Conservation (phyloP, 352 stramenopile species). For the Globisporangium takayamanum region DNA sequence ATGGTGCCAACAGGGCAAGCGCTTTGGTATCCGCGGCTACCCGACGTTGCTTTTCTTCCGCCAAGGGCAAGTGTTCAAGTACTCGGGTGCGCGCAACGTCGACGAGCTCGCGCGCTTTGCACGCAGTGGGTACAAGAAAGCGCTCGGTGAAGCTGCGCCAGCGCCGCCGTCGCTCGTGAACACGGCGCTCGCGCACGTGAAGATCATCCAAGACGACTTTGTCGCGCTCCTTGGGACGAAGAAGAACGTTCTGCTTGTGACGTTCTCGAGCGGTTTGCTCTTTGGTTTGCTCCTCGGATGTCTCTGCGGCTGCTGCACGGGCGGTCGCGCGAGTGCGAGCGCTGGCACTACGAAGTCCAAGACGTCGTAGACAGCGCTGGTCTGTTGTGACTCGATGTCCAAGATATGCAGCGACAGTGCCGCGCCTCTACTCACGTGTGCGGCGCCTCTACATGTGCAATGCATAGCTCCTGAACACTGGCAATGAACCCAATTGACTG, state of each 20-base stretch:
- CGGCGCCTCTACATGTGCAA: too few relatives aligned
- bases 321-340: conserved; percentile 23
- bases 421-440: too few relatives aligned
- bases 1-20: conserved; percentile 33
- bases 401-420: background rate
- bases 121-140: conserved; percentile 49
- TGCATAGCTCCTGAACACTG: too few relatives aligned
- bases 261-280: conserved; percentile 58
- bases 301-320: conserved; percentile 66
- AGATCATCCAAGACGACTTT: conserved; percentile 60
- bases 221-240: conserved; percentile 61
- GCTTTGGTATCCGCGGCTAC: conserved; percentile 80
- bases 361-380: conserved; percentile 31
- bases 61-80: conserved; percentile 79
- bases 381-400: conserved; percentile 25
- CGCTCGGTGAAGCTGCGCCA: conserved; percentile 29
- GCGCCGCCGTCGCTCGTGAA: conserved; percentile 29
- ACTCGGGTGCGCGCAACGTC: conserved; percentile 43
- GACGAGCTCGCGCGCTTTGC: conserved; percentile 59
- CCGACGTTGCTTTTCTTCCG: conserved; percentile 75
- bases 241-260: conserved; percentile 78
- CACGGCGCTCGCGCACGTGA: conserved; percentile 26
- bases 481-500: too few relatives aligned
- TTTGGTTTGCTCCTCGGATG: conserved; percentile 64
- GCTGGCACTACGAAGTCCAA: conserved; percentile 33